These are phyloP conservation scores for Acanthamoeba pearcei DNA, from an alignment of 208 protist species.

Conservation along the genomic window DNA sequence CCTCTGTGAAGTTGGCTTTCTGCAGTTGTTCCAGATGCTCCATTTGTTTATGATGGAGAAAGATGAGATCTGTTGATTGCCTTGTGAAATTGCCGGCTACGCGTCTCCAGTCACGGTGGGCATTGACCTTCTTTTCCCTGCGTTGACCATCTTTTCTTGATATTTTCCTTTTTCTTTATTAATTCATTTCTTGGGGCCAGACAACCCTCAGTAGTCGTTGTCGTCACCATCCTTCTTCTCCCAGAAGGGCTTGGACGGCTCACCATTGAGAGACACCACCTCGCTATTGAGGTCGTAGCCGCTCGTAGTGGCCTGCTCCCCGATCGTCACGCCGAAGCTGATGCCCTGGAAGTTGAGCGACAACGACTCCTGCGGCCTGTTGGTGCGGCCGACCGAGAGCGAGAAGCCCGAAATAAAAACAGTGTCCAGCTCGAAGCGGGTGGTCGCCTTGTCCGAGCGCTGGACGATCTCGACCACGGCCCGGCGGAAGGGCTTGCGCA, in stretches of 20 bases:
- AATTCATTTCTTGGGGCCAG: too few species aligned
- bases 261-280: background rate
- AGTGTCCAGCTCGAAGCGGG: background rate
- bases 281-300: background rate
- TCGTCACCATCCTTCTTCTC: background rate
- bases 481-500: background rate
- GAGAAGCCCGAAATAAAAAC: slow-evolving; percentile 51
- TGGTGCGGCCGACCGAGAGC: background rate
- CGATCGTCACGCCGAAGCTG: background rate
- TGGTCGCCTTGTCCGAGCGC: background rate
- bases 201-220: background rate
- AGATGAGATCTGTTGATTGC: background rate
- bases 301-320: background rate
- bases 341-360: slow-evolving; percentile 35
- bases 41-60: background rate
- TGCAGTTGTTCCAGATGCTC: background rate
- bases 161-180: too few species aligned
- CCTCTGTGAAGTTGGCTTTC: slow-evolving; percentile 23
- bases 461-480: background rate
- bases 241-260: background rate
- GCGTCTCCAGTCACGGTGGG: too few species aligned
- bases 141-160: too few species aligned
- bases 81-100: too few species aligned
- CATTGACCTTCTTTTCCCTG: too few species aligned
- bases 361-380: background rate